A percentile compares a stretch with the other conserved stretches of the same genome.
Conservation (phyloP, 179 eudicot genomes). For the Camellia oleifera region DNA sequence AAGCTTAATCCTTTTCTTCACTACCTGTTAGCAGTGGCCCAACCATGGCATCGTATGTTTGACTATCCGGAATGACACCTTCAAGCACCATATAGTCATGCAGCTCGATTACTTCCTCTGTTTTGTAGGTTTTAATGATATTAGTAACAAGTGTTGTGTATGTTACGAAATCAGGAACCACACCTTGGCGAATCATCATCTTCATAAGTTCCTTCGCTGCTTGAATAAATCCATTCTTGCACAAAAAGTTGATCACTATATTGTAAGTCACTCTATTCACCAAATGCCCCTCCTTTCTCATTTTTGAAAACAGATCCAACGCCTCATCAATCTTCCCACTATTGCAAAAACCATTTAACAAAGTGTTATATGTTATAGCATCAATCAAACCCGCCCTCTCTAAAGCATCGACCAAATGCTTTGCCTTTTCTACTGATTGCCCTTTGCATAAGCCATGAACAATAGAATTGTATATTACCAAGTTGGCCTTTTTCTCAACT, state of each 20-base stretch:
- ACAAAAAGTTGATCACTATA: constrained; percentile 36
- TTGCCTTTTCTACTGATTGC: constrained; percentile 25
- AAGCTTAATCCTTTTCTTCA: constrained; percentile 3
- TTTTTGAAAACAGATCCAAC: constrained; percentile 33
- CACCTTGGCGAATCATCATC: constrained; percentile 38
- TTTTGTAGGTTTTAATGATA: constrained; percentile 26
- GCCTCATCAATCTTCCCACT: constrained; percentile 36
- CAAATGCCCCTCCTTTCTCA: constrained; percentile 34
- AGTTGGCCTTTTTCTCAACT: constrained; percentile 28
- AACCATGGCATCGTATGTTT: constrained; percentile 42
- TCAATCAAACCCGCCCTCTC: constrained; percentile 27
- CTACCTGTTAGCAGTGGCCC: constrained; percentile 30
- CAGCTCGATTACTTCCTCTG: constrained; percentile 39
- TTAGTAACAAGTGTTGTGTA: constrained; percentile 44
- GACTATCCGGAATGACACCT: constrained; percentile 39
- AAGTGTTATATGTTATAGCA: constrained; percentile 36
- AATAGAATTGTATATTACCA: constrained; percentile 38
- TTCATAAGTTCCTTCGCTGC: constrained; percentile 43
- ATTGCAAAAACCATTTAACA: constrained; percentile 36
- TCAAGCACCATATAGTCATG: constrained; percentile 50
- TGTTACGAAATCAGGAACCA: constrained; percentile 46
- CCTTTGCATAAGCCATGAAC: constrained; percentile 36
- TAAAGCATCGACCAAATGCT: constrained; percentile 30
- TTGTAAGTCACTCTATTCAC: constrained; percentile 41
- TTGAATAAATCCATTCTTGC: constrained; percentile 42